Conservation (phyloP, 305 asterid species). For the Andrographis paniculata region DNA sequence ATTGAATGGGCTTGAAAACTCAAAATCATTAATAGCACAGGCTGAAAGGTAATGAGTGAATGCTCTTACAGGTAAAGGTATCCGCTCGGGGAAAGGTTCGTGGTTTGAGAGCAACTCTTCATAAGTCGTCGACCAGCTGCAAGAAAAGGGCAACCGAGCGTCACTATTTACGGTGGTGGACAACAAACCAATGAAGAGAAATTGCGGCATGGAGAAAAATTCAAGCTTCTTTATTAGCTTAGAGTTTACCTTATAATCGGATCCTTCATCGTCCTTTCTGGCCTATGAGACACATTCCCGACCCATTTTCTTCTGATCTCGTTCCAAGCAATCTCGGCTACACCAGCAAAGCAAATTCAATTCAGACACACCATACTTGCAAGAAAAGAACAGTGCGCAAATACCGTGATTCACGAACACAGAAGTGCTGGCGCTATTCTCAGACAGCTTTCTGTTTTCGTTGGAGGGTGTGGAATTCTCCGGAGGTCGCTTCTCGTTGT, state of each 20-base stretch:
- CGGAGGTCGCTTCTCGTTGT: slow-evolving; percentile 40
- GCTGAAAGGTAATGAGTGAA: neutral
- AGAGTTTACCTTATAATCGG: slow-evolving; percentile 88
- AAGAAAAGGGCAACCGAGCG: slow-evolving; percentile 8
- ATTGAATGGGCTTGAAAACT: too few species aligned
- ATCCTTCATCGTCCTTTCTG: slow-evolving; percentile 47
- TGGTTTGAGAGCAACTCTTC: slow-evolving; percentile 78
- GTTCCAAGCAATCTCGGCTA: slow-evolving; percentile 79
- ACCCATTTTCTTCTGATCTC: slow-evolving; percentile 74
- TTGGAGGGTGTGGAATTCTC: slow-evolving; percentile 33
- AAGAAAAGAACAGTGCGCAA: too few species aligned
- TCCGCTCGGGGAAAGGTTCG: slow-evolving; percentile 60
- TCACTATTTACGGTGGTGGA: too few species aligned
- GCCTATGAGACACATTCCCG: slow-evolving; percentile 48
- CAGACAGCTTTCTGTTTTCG: slow-evolving; percentile 39
- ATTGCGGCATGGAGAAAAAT: too few species aligned
- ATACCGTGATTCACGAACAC: slow-evolving; percentile 71
- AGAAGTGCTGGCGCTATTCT: slow-evolving; percentile 31
- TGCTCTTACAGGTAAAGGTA: slow-evolving; percentile 64
- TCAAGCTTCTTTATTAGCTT: too few species aligned
- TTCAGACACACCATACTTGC: slow-evolving; percentile 20
- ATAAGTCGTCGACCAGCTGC: slow-evolving; percentile 87
- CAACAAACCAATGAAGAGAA: too few species aligned
- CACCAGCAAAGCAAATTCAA: too few species aligned
- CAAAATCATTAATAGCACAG: too few species aligned